Base-by-base conservation (phyloP, 2,329 filamentous ascomycete species). In the Lasiodiplodia gonubiensis region DNA sequence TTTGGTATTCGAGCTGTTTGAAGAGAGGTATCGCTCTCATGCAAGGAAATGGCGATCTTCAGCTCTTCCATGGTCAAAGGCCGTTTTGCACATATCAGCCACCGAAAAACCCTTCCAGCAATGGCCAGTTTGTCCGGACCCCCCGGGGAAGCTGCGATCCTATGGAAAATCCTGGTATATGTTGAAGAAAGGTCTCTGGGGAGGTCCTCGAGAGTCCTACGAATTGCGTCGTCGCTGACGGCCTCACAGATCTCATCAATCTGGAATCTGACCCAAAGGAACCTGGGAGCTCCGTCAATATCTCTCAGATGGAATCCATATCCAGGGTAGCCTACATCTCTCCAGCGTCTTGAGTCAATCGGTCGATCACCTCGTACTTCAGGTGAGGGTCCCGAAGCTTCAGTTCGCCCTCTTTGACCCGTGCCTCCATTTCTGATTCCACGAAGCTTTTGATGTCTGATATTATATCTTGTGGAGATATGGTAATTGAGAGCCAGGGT, bases 181-280 rank as follows among this genome's bases (percentile, higher is more conserved):
- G 75, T 77, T 46, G 73, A 70, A 12, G 61, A 46, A 0, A 78
- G 68, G 12, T 71, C 71, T 51, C 69, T 70, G 1, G 75, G 76
- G 2, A 78, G 68, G 21, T 73, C 68, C 18, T 68, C 18, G 11
- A 78, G 67, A 4, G 71, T 70, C 6, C 64, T 42, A 11, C 71
- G 70, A n/a, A 78, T 70, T 8, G 64, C 69, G 5, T 68, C 49
- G 33, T 76, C 72, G 1, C 72, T 74, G 5, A 72, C 33, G 3
- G 72, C 72, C 27, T 76, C 71, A 27, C 70, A 71, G 14, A 78
- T 70, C 6, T 76, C 74, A 14, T 69, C 59, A 2, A 77, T 48
- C 59, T 77, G 76, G 30, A 77, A 75, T 23, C 69, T 73, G 10
- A 74, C 72, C 75, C 74, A 78, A 23, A 78, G 69, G 66, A 77